Conservation (phyloP, 352 stramenopile genomes). For the Phytophthora uliginosa region DNA sequence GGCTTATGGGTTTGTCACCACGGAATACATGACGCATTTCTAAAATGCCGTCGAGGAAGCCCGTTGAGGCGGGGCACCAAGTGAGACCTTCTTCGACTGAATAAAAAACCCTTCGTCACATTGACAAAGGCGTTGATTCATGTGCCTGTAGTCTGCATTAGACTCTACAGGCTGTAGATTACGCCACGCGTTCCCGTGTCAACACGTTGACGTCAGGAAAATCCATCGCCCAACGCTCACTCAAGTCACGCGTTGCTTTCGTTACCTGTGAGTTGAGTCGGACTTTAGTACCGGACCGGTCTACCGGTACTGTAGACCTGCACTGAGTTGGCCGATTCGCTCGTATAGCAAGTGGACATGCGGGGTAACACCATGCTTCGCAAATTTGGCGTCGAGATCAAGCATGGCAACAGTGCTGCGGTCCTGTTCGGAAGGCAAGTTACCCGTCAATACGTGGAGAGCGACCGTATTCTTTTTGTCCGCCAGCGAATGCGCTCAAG, state of each 20-base stretch:
- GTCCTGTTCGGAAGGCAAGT: constrained; percentile 34
- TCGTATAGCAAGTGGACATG: not conserved
- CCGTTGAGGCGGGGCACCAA: not conserved
- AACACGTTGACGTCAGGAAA: not conserved
- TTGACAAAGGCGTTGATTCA: not conserved
- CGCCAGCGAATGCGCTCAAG: not conserved
- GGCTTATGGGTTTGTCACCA: not conserved
- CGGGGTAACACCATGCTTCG: constrained; percentile 1
- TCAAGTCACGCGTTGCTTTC: not conserved
- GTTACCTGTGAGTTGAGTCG: not conserved
- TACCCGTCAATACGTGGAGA: constrained; percentile 34
- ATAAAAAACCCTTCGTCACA: not conserved
- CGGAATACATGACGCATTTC: not conserved
- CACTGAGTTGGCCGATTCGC: not conserved
- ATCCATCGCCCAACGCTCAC: not conserved
- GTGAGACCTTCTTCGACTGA: not conserved
- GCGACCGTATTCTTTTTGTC: constrained; percentile 33
- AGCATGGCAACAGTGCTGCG: constrained; percentile 14
- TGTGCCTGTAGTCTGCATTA: not conserved
- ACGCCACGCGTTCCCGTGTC: not conserved
- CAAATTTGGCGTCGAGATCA: constrained; percentile 39
- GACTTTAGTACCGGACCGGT: too few species aligned
- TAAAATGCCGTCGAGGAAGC: not conserved
- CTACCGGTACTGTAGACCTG: too few species aligned
- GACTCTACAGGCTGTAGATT: not conserved